phyloP scores from a whole-genome alignment of 495 filamentous ascomycete genomes.

The Coniosporium apollinis region DNA sequence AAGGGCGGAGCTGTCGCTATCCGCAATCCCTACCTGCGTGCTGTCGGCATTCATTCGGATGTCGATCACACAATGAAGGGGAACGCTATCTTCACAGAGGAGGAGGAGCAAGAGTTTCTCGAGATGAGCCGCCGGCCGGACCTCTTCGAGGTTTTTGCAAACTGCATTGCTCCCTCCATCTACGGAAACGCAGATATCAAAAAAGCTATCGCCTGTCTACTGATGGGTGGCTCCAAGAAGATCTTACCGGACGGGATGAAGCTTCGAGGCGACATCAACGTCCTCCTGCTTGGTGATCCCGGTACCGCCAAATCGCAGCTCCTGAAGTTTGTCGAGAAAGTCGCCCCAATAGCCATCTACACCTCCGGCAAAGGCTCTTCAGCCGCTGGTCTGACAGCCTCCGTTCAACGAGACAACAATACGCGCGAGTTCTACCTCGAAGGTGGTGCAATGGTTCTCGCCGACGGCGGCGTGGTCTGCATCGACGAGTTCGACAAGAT shows the following conservation, averaged over 20 bases:
- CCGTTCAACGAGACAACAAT: slow-evolving; percentile 79
- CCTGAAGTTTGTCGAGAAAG: slow-evolving; percentile 94
- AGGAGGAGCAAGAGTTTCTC: slow-evolving; percentile 94
- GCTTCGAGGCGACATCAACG: slow-evolving; percentile 95
- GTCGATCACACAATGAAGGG: slow-evolving; percentile 83
- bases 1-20: slow-evolving; percentile 72
- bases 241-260: slow-evolving; percentile 98
- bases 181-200: slow-evolving; percentile 96
- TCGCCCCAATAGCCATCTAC: slow-evolving; percentile 93
- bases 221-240: slow-evolving; percentile 95
- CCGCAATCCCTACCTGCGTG: slow-evolving; percentile 88
- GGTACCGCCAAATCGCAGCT: slow-evolving; percentile 98
- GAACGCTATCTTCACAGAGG: slow-evolving; percentile 70
- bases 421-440: slow-evolving; percentile 97
- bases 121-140: slow-evolving; percentile 84
- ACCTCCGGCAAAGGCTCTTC: slow-evolving; percentile 98
- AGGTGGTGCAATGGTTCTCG: slow-evolving; percentile 97
- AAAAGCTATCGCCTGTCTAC: slow-evolving; percentile 90
- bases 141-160: slow-evolving; percentile 74
- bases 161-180: slow-evolving; percentile 93
- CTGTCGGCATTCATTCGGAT: slow-evolving; percentile 81
- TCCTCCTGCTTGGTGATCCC: slow-evolving; percentile 89
- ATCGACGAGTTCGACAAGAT: slow-evolving; percentile 99
- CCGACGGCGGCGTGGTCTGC: slow-evolving; percentile 94
- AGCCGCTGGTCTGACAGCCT: slow-evolving; percentile 93